Evolutionary conservation across 768 basidiomycete genomes (phyloP), one percentile per base, ranked within the genome.

Genomic region (Tephrocybe sp.): DNA sequence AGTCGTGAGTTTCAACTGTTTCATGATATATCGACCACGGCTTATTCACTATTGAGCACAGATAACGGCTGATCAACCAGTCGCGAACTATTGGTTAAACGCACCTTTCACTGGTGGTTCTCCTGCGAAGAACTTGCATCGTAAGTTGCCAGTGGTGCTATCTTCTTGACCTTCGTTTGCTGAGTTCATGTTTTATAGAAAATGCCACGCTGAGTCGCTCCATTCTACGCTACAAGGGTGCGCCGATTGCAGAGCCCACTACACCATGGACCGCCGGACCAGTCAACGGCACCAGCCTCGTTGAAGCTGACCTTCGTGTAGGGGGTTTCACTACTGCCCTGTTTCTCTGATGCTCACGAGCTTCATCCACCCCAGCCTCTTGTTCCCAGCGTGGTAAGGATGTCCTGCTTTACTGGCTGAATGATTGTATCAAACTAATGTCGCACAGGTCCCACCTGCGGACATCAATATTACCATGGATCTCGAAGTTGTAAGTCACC

Each of bases 1-100:
- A 9, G 65, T 72, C 6, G 62, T 68, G 42, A n/a, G 53, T 49
- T n/a, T 9, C 36, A 9, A 40, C 23, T 35, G 6, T 44, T 19
- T 5, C 4, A n/a, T n/a, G 9, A 19, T 31, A 14, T 13, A 22
- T 39, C 4, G 14, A 14, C 19, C 30, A 8, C 31, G 14, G 12
- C 11, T 11, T 20, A 38, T 10, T 45, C 20, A 33, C n/a, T 32
- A 2, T 41, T 7, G 33, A 13, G 13, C 26, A 14, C 51, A 64
- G 62, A 43, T 66, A 44, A 66, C 59, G 8, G 76, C 78, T 20
- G 67, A 76, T 56, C 72, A 78, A 52, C 61, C 71, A 0, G 63
- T 78, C 0, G 71, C 52, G 4, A 80, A 79, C 61, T 79, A 79
- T 60, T 78, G 76, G 68, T 63, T 77, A 55, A 71, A 68, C 48